Evolutionary conservation across 2,329 filamentous ascomycete genomes (phyloP), one percentile per base, ranked within the genome.

Genomic region (Nothophoma quercina): DNA sequence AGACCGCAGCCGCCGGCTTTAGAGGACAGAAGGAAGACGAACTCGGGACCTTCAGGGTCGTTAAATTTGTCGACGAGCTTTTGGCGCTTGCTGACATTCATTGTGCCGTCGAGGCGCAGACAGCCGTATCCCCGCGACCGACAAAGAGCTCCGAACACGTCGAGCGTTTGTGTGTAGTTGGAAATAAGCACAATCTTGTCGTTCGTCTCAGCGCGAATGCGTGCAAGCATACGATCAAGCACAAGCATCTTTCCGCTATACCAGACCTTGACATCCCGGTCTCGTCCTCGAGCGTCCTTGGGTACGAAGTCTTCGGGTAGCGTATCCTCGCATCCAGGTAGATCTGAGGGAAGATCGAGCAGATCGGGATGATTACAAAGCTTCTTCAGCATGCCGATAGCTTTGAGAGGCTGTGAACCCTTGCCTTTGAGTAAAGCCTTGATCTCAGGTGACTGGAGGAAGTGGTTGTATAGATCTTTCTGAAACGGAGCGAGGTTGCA

Each of bases 141-240:
- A 71, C 95, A 99, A 7, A 99, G 83, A 56, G 87, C 88, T 63
- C 96, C 93, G 69, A 99, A 98, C 3, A 99, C 82, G 73, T 99
- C 95, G 4, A 99, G 83, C 0, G 95, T 99, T 65, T 95, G 90
- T 0, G 95, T 99, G 76, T 98, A 99, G 71, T 99, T 99, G 75
- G 91, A 96, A 75, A 99, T 99, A 51, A 99, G 85, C 10, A 99
- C 95, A 67, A 99, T 99, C 76, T 99, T 99, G 83, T 99, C 95
- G 67, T 96, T 97, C 0, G 95, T 98, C 67, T 98, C 93, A 65
- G 93, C 88, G 13, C 91, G 90, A 63, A 99, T 99, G 22, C 93
- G 89, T 26, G 93, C 91, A 41, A 99, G 85, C 96, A 99, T 99
- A 51, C 93, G 88, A 70, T 97, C 95, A n/a, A 99, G 85, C 3